Evolutionary conservation across 78 protist species (phyloP).

Genomic region (Creolimax fragrantissima): DNA sequence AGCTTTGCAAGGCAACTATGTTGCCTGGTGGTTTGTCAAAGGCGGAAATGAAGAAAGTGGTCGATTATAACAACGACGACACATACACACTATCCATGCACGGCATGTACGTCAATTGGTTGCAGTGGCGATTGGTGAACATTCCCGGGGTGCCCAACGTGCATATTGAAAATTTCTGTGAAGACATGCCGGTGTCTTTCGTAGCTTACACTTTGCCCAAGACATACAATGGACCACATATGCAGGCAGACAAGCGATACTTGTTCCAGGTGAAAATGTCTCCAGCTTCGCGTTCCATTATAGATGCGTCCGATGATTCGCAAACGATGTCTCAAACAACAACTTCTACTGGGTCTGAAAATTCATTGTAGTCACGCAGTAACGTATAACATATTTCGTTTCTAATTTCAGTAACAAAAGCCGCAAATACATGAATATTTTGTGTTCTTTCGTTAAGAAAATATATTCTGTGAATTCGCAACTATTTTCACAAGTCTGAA

Average conservation of each 20-base stretch:
- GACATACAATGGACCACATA: neutral
- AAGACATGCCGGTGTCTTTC: neutral
- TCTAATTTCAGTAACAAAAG: neutral
- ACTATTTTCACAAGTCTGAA: neutral
- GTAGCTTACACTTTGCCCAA: constrained; percentile 10
- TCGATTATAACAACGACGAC: neutral
- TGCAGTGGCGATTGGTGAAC: constrained; percentile 4
- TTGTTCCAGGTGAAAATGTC: neutral
- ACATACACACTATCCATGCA: constrained; percentile 8
- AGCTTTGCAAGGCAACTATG: neutral
- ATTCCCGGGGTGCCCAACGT: neutral
- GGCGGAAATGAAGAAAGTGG: neutral
- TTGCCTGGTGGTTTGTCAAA: neutral
- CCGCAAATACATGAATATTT: neutral
- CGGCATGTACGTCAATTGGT: constrained; percentile 14
- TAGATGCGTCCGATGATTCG: no score
- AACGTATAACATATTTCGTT: neutral
- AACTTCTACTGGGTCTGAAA: no score
- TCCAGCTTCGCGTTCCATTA: no score
- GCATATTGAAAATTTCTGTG: neutral
- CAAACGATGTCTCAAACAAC: no score
- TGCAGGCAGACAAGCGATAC: neutral
- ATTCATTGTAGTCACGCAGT: neutral
- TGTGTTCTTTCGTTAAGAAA: neutral
- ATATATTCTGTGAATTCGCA: neutral